Conservation (phyloP, 208 protist species). For the Acanthamoeba healyi region DNA sequence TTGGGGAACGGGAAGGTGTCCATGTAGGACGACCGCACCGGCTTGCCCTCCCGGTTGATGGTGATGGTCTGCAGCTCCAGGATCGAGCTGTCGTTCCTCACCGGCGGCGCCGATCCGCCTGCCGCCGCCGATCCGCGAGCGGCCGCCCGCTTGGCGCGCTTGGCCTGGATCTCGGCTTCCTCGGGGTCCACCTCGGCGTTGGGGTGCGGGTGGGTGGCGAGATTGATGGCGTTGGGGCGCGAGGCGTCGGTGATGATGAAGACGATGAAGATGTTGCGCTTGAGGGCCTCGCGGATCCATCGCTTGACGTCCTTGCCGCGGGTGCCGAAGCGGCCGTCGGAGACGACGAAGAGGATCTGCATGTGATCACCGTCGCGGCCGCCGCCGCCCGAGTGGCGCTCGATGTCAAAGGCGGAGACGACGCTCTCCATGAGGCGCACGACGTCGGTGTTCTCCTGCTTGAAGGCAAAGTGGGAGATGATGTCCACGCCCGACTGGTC, state of each 20-base stretch:
- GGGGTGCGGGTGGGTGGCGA: background rate
- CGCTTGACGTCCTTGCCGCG: conserved; percentile 74
- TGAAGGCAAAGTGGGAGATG: conserved; percentile 96
- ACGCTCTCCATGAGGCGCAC: conserved; percentile 90
- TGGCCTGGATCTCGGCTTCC: background rate
- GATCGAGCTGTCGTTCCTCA: conserved; percentile 24
- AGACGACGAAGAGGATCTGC: conserved; percentile 98
- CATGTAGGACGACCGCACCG: conserved; percentile 94
- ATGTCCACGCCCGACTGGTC: conserved; percentile 86
- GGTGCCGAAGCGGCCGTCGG: conserved; percentile 95
- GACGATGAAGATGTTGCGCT: conserved; percentile 71
- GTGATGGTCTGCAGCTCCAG: conserved; percentile 71
- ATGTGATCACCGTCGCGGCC: conserved; percentile 91
- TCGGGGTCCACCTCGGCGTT: background rate
- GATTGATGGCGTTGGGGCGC: conserved; percentile 7
- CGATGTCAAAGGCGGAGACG: background rate
- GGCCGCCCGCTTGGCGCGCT: background rate
- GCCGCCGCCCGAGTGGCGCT: conserved; percentile 75
- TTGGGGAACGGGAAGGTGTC: conserved; percentile 99
- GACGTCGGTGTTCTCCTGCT: conserved; percentile 96
- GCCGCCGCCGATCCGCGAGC: background rate
- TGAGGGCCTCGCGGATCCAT: conserved; percentile 69
- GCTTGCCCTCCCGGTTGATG: conserved; percentile 28
- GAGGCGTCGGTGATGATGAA: conserved; percentile 74
- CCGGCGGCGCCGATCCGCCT: background rate